phyloP scores from a whole-genome alignment of 352 stramenopile genomes.

The Pythium phragmiticola region DNA sequence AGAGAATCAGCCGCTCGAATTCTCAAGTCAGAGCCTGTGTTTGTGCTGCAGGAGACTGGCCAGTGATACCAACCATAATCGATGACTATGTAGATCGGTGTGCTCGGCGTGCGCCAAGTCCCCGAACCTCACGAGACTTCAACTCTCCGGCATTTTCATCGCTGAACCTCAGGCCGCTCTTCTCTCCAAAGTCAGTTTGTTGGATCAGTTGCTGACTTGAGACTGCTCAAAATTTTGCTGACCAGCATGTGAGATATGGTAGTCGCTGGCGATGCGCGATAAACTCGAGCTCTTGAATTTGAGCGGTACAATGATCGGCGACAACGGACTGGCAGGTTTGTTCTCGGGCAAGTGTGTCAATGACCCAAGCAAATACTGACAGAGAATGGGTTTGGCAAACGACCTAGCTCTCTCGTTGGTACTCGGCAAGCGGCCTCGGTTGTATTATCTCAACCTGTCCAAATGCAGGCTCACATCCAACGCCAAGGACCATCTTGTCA shows the following conservation, averaged over 20 bases:
- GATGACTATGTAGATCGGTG: slow-evolving; percentile 8
- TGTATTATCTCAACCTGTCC: slow-evolving; percentile 46
- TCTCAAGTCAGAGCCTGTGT: slow-evolving; percentile 30
- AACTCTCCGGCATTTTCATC: slow-evolving; percentile 23
- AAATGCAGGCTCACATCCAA: slow-evolving; percentile 51
- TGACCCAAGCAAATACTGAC: background rate
- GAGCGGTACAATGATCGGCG: slow-evolving; percentile 2
- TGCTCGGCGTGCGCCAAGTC: slow-evolving; percentile 12
- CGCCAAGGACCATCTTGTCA: slow-evolving; percentile 46
- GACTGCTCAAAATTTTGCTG: background rate
- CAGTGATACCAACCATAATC: background rate
- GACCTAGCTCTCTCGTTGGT: slow-evolving; percentile 11
- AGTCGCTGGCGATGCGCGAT: slow-evolving; percentile 19
- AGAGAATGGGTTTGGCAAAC: background rate
- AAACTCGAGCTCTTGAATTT: slow-evolving; percentile 23
- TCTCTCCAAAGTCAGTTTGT: slow-evolving; percentile 17
- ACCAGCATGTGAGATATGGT: background rate
- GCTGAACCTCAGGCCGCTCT: background rate
- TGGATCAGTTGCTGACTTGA: background rate
- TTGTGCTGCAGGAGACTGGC: background rate
- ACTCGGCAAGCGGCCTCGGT: slow-evolving; percentile 38
- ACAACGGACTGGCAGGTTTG: slow-evolving; percentile 24
- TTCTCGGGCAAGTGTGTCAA: background rate
- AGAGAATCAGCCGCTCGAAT: slow-evolving; percentile 33
- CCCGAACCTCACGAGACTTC: slow-evolving; percentile 12